Evolutionary conservation across 768 basidiomycete genomes (phyloP), one percentile per base, ranked within the genome.

Genomic region (Termitomyces sp.): DNA sequence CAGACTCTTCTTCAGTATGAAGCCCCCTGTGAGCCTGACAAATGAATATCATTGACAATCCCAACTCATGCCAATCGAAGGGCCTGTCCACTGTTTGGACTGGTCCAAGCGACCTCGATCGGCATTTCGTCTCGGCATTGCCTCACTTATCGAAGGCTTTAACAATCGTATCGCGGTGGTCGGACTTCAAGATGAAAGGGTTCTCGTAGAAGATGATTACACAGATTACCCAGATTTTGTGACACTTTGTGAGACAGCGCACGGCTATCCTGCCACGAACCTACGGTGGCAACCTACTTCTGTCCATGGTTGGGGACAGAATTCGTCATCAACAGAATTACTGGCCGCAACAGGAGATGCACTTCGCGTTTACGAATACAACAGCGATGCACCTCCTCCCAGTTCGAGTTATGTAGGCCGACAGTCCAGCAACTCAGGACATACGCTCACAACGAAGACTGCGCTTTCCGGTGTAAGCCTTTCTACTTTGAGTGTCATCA

Each of bases 331-430:
- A 48, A 78, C 89, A 47, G 97, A 99, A 70, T 73, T 97, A 47
- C 76, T 99, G 9, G 96, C 96, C 11, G 96, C 94, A 6, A 96
- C 94, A 0, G 93, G 92, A 28, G 97, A 98, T 71, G 92, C 92
- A 48, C 70, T 99, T 64, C 78, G 94, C 62, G 82, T 99, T 51
- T 98, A 90, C 83, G 95, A 98, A 69, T 88, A 96, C 62, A 77
- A 79, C 47, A 82, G 80, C 59, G 91, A 93, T 64, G 83, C 73
- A 41, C 75, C 83, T 33, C 67, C 79, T 9, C 63, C 78, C 21
- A 71, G 82, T 23, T 83, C 86, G 1, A 76, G 73, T 55, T 93
- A 87, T 66, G 89, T 91, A 28, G 89, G 90, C 53, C 75, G 89
- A 60, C 82, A 82, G 53, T 71, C 83, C 1, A 74, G 71, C 37